These are phyloP conservation scores for Claviceps digitariae DNA, from an alignment of 2,329 filamentous ascomycete species.

Conservation along the genomic window DNA sequence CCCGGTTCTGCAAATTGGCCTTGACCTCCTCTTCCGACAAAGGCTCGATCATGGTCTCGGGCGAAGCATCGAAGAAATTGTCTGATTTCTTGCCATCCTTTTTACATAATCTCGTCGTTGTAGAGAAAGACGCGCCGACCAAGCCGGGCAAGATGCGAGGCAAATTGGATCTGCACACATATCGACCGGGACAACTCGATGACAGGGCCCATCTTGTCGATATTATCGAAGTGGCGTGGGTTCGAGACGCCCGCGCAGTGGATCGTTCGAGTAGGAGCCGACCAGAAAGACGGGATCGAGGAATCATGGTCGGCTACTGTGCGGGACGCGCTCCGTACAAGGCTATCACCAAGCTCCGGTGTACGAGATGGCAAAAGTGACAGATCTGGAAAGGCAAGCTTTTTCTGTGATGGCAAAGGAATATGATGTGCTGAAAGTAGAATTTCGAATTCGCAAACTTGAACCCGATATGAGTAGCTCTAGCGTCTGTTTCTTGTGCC, in stretches of 20 bases:
- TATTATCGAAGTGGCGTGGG: slow-evolving; percentile 11
- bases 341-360: slow-evolving; percentile 1
- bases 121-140: slow-evolving; percentile 22
- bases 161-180: slow-evolving; percentile 20
- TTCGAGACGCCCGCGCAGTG: slow-evolving; percentile 14
- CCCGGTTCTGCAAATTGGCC: slow-evolving; percentile 35
- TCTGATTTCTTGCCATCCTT: slow-evolving; percentile 27
- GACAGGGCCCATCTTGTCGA: slow-evolving; percentile 16
- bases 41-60: slow-evolving; percentile 28
- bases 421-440: not conserved
- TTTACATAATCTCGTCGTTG: slow-evolving; percentile 19
- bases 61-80: slow-evolving; percentile 36
- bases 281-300: slow-evolving; percentile 26
- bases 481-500: slow-evolving; percentile 6
- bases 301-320: slow-evolving; percentile 22
- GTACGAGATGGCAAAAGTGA: slow-evolving; percentile 4
- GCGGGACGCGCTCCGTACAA: not conserved
- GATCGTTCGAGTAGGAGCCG: slow-evolving; percentile 25
- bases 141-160: slow-evolving; percentile 16
- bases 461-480: not conserved
- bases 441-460: not conserved
- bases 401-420: not conserved
- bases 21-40: slow-evolving; percentile 40
- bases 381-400: not conserved
- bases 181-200: slow-evolving; percentile 14